Evolutionary conservation across 345 rosid species (phyloP).

Genomic region (Eucalyptus pumila): DNA sequence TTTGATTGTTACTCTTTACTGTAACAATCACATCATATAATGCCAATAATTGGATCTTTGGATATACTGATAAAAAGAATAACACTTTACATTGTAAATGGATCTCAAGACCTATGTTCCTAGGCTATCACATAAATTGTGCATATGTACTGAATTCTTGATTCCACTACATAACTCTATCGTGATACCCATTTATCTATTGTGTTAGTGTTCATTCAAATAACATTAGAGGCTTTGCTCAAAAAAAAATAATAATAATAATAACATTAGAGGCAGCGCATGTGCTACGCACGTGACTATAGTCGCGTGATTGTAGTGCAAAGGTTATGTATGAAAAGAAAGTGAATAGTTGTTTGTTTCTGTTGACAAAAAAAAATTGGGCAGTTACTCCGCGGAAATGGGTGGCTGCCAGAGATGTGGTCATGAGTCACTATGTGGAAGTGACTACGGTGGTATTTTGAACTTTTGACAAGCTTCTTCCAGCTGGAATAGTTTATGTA

Average conservation of each 20-base stretch:
- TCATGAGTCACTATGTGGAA: neutral
- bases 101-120: neutral
- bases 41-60: neutral
- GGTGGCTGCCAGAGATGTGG: neutral
- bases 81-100: neutral
- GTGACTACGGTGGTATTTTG: neutral
- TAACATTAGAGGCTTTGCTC: neutral
- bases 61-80: neutral
- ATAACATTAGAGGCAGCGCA: neutral
- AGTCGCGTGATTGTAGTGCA: neutral
- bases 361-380: neutral
- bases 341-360: neutral
- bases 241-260: neutral
- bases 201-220: neutral
- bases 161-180: neutral
- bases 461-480: neutral
- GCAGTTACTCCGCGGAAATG: neutral
- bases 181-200: neutral
- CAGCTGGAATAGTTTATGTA: neutral
- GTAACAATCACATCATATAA: neutral
- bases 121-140: neutral
- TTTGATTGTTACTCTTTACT: neutral
- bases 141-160: neutral
- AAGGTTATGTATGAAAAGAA: neutral
- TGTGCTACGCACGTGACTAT: neutral